Evolutionary conservation across 306 rosid genomes (phyloP).

Genomic region (Vigna unguiculata): DNA sequence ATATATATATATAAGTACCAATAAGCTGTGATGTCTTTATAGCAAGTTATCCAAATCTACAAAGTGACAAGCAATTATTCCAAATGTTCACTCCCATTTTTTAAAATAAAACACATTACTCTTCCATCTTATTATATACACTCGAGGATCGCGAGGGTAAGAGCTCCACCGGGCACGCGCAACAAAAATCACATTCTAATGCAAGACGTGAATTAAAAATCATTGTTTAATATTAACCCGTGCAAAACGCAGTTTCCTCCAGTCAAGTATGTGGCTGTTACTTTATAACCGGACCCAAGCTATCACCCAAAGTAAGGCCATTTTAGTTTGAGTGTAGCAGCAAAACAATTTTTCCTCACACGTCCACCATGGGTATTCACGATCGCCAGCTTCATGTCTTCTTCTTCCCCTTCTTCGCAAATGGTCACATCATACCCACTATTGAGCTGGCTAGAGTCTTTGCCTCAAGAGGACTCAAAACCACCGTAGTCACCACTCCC

Average conservation of each 20-base stretch:
- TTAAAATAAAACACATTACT: too few species aligned
- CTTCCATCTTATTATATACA: background rate
- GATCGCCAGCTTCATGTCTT: conserved; percentile 34
- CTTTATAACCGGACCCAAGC: background rate
- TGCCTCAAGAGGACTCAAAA: conserved; percentile 33
- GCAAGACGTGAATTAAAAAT: background rate
- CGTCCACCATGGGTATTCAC: conserved; percentile 27
- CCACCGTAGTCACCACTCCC: conserved; percentile 46
- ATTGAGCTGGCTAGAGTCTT: conserved; percentile 50
- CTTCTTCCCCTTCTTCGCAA: conserved; percentile 48
- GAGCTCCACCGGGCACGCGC: background rate
- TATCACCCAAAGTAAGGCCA: background rate
- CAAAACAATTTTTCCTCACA: background rate
- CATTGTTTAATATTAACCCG: background rate
- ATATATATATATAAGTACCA: too few species aligned
- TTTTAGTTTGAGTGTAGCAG: background rate
- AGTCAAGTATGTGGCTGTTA: too few species aligned
- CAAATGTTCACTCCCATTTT: too few species aligned
- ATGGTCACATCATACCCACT: conserved; percentile 49
- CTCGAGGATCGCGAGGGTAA: conserved; percentile 8
- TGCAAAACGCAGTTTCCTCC: conserved; percentile 21
- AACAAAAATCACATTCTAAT: background rate
- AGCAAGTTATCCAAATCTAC: too few species aligned
- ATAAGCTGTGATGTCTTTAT: too few species aligned
- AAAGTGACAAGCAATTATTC: too few species aligned